phyloP scores from a whole-genome alignment of 2,329 filamentous ascomycete genomes.

The Fusarium succisae region DNA sequence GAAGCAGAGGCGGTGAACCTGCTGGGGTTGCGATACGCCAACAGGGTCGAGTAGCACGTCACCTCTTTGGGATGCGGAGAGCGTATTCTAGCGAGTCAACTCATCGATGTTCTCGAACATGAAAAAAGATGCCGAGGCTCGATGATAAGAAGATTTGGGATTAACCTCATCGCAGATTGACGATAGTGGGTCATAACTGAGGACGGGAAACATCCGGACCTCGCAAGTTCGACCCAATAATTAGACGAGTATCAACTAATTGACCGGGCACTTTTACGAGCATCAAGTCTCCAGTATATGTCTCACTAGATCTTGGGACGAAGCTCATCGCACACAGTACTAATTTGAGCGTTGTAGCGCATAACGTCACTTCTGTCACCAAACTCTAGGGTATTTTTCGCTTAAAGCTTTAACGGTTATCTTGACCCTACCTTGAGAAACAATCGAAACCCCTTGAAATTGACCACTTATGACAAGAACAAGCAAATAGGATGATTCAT shows the following conservation, averaged over 20 bases:
- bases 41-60: neutral
- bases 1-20: conserved; percentile 6
- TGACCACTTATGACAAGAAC: fast-evolving
- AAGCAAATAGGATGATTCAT: fast-evolving
- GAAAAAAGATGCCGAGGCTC: neutral
- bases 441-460: fast-evolving
- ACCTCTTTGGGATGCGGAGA: neutral
- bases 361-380: fast-evolving
- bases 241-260: too few species aligned
- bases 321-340: neutral
- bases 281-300: fast-evolving
- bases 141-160: neutral
- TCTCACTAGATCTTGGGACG: neutral
- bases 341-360: too few species aligned
- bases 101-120: neutral
- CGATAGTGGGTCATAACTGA: neutral
- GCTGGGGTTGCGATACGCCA: conserved; percentile 1
- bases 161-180: neutral
- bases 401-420: neutral
- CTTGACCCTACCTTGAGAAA: neutral
- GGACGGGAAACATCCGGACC: fast-evolving
- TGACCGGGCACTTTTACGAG: fast-evolving
- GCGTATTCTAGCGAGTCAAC: neutral
- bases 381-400: neutral
- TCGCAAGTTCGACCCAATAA: too few species aligned